Evolutionary conservation across 2,329 filamentous ascomycete species (phyloP).

Genomic region (Pseudogymnoascus sp.): DNA sequence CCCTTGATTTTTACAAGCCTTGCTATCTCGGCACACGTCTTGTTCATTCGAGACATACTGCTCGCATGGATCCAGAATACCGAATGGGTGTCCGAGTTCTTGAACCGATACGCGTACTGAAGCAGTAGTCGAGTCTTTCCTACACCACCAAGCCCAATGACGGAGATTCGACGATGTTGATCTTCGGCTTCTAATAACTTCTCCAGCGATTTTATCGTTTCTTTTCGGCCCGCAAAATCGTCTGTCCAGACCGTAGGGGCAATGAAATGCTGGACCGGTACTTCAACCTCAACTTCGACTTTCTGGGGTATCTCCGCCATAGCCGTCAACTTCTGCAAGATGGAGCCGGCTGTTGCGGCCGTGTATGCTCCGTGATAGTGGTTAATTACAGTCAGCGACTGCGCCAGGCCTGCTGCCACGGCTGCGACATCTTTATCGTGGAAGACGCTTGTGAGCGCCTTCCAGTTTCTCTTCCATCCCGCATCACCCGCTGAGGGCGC

Average conservation of each 20-base stretch:
- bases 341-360: neutral
- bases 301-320: neutral
- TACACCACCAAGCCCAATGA: constrained; percentile 33
- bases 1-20: constrained; percentile 23
- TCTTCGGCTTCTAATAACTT: neutral
- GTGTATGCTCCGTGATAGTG: neutral
- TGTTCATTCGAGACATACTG: constrained; percentile 32
- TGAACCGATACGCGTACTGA: constrained; percentile 33
- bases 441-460: neutral
- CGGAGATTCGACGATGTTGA: constrained; percentile 16
- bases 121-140: constrained; percentile 36
- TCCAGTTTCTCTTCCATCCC: constrained; percentile 2
- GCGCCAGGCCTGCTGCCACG: neutral
- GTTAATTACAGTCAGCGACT: neutral
- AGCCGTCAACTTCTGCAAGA: neutral
- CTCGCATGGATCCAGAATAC: constrained; percentile 38
- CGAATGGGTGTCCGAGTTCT: constrained; percentile 28
- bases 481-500: neutral
- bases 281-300: neutral
- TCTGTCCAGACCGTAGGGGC: neutral
- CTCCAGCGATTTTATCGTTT: neutral
- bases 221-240: neutral
- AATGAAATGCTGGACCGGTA: neutral
- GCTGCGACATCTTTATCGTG: neutral
- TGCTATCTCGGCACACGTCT: constrained; percentile 31